phyloP scores from a whole-genome alignment of 163 green algal species.

The Prototheca wickerhamii region DNA sequence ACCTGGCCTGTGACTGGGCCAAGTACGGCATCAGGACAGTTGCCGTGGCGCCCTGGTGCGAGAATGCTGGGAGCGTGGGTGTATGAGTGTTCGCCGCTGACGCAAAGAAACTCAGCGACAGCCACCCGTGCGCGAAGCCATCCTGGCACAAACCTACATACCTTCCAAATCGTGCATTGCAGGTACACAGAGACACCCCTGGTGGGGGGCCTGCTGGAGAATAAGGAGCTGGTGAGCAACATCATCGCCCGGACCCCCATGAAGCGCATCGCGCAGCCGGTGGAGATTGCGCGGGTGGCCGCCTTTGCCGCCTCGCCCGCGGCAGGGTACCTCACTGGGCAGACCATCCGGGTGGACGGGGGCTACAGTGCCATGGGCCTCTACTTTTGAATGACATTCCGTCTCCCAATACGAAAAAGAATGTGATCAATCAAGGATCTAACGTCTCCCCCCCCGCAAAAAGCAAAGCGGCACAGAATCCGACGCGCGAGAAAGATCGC shows the following conservation, averaged over 20 bases:
- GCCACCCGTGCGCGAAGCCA: neutral
- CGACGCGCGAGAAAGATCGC: too few species aligned
- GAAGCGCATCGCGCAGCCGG: constrained; percentile 60
- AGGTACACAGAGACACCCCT: constrained; percentile 75
- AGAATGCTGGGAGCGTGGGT: constrained; percentile 8
- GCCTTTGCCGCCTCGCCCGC: constrained; percentile 69
- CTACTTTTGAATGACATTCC: constrained; percentile 27
- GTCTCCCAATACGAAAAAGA: too few species aligned
- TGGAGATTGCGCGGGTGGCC: constrained; percentile 65
- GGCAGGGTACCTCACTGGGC: constrained; percentile 73
- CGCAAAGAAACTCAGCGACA: too few species aligned
- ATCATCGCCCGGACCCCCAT: constrained; percentile 69
- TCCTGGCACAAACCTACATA: neutral
- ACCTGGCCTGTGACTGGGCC: constrained; percentile 88
- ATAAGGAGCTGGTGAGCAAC: constrained; percentile 44
- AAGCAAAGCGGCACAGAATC: too few species aligned
- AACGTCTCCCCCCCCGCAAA: too few species aligned
- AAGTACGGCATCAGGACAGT: constrained; percentile 71
- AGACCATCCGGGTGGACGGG: constrained; percentile 76
- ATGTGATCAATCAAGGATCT: too few species aligned
- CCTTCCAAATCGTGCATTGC: neutral
- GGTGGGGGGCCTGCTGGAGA: constrained; percentile 52
- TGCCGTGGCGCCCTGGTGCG: constrained; percentile 69
- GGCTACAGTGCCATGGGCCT: constrained; percentile 69
- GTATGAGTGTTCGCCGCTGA: too few species aligned